Conservation (phyloP, 2,329 filamentous ascomycete genomes). For the Dothiorella sarmentorum region DNA sequence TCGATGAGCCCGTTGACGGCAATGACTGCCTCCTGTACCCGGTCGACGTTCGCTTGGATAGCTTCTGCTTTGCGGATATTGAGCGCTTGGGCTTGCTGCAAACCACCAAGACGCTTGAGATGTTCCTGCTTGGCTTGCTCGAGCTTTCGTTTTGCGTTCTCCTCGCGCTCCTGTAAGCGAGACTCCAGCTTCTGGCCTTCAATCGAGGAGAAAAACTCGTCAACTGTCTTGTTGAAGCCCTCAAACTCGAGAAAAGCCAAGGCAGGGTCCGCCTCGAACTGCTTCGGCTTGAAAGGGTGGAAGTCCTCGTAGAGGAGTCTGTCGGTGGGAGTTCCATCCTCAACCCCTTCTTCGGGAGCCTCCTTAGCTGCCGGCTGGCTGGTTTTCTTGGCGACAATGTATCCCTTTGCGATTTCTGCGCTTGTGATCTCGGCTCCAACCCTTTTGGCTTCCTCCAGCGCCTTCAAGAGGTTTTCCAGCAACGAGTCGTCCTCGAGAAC, state of each 20-base stretch:
- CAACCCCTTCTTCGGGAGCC: slow-evolving; percentile 31
- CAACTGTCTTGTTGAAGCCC: slow-evolving; percentile 87
- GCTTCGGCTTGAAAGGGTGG: slow-evolving; percentile 82
- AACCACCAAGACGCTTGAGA: slow-evolving; percentile 74
- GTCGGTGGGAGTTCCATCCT: slow-evolving; percentile 41
- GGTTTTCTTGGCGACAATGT: slow-evolving; percentile 73
- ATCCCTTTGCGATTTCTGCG: slow-evolving; percentile 67
- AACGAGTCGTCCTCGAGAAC: slow-evolving; percentile 64
- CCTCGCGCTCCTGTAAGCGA: slow-evolving; percentile 75
- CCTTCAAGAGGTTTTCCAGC: slow-evolving; percentile 63
- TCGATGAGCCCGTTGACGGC: slow-evolving; percentile 88
- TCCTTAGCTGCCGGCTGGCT: slow-evolving; percentile 25
- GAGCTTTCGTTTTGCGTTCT: slow-evolving; percentile 75
- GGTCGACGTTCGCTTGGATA: slow-evolving; percentile 84
- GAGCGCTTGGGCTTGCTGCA: slow-evolving; percentile 75
- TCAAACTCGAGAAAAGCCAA: slow-evolving; percentile 72
- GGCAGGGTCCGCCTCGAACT: slow-evolving; percentile 66
- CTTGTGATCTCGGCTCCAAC: slow-evolving; percentile 68
- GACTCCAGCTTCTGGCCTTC: slow-evolving; percentile 92
- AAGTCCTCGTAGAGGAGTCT: slow-evolving; percentile 84
- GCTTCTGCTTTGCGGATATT: slow-evolving; percentile 86
- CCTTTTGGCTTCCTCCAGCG: slow-evolving; percentile 66
- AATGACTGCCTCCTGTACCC: slow-evolving; percentile 88
- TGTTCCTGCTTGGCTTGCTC: slow-evolving; percentile 84
- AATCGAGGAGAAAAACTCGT: slow-evolving; percentile 95